A percentile compares a stretch with the other conserved stretches of the same genome.
Evolutionary conservation across 352 stramenopile genomes (phyloP).

Genomic region (Globisporangium viniferum): DNA sequence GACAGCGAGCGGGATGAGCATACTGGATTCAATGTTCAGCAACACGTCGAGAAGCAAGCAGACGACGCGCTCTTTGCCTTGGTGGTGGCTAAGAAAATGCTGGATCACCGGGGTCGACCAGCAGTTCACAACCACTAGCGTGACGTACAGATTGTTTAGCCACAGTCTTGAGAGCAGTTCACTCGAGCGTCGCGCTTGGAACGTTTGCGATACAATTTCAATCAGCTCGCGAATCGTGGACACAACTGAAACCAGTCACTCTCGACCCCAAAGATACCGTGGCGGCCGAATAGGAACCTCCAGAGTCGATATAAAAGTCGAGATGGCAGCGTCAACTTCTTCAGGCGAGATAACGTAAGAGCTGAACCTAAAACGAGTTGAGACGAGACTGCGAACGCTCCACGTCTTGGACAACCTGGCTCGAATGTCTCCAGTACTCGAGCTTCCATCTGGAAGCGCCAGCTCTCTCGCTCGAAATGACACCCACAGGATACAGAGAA

Average conservation of each 20-base stretch:
- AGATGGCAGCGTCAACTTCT: background rate
- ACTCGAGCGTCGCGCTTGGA: slow-evolving; percentile 18
- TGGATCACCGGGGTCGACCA: slow-evolving; percentile 19
- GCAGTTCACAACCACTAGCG: slow-evolving; percentile 8
- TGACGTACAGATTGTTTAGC: slow-evolving; percentile 8
- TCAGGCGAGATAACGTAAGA: background rate
- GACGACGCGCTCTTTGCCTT: slow-evolving; percentile 14
- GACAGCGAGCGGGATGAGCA: slow-evolving; percentile 20
- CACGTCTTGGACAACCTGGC: background rate
- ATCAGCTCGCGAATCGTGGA: slow-evolving; percentile 14
- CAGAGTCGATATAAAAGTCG: background rate
- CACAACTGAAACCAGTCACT: slow-evolving; percentile 2
- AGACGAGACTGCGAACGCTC: background rate
- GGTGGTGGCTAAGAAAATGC: background rate
- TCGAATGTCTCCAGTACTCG: background rate
- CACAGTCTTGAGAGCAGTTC: background rate
- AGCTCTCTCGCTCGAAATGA: background rate
- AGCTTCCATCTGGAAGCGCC: background rate
- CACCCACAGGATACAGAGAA: background rate
- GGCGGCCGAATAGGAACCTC: background rate
- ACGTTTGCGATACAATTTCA: slow-evolving; percentile 17
- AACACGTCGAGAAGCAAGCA: slow-evolving; percentile 17
- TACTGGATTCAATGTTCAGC: slow-evolving; percentile 17
- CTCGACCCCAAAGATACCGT: slow-evolving; percentile 17
- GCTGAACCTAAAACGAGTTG: background rate